phyloP scores from a whole-genome alignment of 2,329 filamentous ascomycete genomes.

The Anisogramma anomala region DNA sequence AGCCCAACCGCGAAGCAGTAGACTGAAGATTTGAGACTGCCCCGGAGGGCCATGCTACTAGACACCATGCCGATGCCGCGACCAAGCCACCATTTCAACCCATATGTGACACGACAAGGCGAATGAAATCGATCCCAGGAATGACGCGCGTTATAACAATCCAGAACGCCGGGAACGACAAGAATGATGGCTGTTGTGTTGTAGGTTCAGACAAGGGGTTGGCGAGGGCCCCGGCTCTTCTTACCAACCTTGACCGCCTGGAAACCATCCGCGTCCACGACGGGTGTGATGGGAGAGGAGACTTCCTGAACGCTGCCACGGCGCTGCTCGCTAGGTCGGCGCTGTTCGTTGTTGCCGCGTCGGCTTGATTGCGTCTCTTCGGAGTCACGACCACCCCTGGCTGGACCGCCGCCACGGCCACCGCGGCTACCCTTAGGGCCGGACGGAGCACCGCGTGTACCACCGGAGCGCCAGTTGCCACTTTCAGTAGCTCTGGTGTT shows the following conservation, averaged over 20 bases:
- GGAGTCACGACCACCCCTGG: constrained; percentile 31
- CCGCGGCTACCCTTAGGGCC: constrained; percentile 30
- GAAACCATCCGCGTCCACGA: constrained; percentile 51
- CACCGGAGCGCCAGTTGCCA: constrained; percentile 48
- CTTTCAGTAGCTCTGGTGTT: constrained; percentile 44
- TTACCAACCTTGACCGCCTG: constrained; percentile 40
- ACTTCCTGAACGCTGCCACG: constrained; percentile 23
- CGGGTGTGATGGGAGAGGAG: constrained; percentile 24
- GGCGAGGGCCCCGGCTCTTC: constrained; percentile 25
- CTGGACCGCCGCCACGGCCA: constrained; percentile 29
- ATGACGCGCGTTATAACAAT: neutral
- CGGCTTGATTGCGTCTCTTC: constrained; percentile 30
- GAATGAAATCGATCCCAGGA: constrained; percentile 1
- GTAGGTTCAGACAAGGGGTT: constrained; percentile 11
- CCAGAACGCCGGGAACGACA: constrained; percentile 4
- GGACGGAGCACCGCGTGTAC: constrained; percentile 33
- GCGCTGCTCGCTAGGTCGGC: constrained; percentile 19
- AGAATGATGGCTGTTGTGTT: constrained; percentile 6
- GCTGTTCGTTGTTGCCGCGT: constrained; percentile 3
- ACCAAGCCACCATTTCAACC: constrained; percentile 11
- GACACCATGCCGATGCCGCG: constrained; percentile 10
- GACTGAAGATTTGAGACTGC: neutral
- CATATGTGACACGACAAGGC: constrained; percentile 5
- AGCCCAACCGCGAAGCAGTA: constrained; percentile 1
- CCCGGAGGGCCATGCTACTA: constrained; percentile 8